These are phyloP conservation scores for Salisapilia sapeloensis DNA, from an alignment of 352 stramenopile species.

Conservation along the genomic window DNA sequence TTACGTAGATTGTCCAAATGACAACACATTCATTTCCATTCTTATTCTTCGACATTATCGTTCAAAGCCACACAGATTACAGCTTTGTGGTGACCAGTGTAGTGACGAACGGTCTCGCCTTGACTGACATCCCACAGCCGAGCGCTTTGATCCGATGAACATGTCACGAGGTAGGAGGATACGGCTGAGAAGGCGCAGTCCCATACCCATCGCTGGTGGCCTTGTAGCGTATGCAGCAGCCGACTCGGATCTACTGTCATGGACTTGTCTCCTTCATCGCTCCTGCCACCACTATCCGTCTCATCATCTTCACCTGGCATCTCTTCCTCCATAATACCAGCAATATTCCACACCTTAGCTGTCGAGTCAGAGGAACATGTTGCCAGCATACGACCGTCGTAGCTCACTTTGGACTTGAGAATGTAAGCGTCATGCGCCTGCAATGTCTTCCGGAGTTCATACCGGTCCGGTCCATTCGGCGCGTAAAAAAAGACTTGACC, in stretches of 20 bases:
- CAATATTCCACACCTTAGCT: conserved; percentile 79
- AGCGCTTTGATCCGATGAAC: conserved; percentile 90
- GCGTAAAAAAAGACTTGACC: conserved; percentile 91
- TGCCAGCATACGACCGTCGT: conserved; percentile 76
- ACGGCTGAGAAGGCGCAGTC: conserved; percentile 96
- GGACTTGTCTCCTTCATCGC: conserved; percentile 3
- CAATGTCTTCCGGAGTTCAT: conserved; percentile 45
- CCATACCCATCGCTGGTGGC: conserved; percentile 95
- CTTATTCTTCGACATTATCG: conserved; percentile 55
- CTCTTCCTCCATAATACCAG: conserved; percentile 8
- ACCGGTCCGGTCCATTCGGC: conserved; percentile 37
- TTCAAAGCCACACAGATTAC: conserved; percentile 82
- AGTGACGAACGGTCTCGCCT: conserved; percentile 76
- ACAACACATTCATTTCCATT: no score
- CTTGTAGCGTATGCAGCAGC: conserved; percentile 64
- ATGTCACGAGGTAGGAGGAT: conserved; percentile 94
- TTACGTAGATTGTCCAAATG: conserved; percentile 22
- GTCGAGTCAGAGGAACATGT: conserved; percentile 88
- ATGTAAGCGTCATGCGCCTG: conserved; percentile 86
- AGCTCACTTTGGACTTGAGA: conserved; percentile 81
- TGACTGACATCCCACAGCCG: conserved; percentile 94
- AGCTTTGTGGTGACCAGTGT: conserved; percentile 82
- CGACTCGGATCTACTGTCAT: conserved; percentile 3
- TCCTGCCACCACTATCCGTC: conserved; percentile 6
- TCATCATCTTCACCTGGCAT: conserved; percentile 10